phyloP scores from a whole-genome alignment of 148 eudicot species.

The Nyssa sinensis region DNA sequence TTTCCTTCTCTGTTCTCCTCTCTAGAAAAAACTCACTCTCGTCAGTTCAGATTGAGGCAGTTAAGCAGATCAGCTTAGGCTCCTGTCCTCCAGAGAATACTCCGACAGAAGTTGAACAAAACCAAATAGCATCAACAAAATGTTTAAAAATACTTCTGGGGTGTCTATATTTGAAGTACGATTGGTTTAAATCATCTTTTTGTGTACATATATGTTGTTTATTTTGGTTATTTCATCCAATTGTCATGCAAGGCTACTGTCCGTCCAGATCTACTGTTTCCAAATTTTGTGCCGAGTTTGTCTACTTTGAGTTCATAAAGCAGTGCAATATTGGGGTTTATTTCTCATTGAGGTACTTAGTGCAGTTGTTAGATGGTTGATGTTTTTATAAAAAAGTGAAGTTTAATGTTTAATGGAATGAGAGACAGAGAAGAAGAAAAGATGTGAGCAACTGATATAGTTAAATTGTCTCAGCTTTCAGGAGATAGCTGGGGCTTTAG shows the following conservation, averaged over 20 bases:
- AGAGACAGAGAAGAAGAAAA: not conserved
- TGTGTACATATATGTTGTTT: slow-evolving; percentile 13
- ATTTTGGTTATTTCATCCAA: slow-evolving; percentile 16
- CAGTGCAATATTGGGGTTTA: slow-evolving; percentile 96
- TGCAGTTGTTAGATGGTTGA: slow-evolving; percentile 15
- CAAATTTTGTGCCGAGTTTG: slow-evolving; percentile 80
- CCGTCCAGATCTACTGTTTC: slow-evolving; percentile 71
- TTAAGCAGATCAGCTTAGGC: no score
- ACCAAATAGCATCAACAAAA: no score
- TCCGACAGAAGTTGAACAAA: no score
- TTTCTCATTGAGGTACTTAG: slow-evolving; percentile 70
- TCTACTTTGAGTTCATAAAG: slow-evolving; percentile 83
- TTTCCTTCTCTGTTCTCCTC: no score
- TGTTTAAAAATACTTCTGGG: no score
- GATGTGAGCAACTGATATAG: not conserved
- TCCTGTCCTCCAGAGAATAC: no score
- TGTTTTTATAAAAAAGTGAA: no score
- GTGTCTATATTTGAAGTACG: no score
- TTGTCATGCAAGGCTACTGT: slow-evolving; percentile 70
- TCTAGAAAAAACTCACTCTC: no score
- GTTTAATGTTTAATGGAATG: no score
- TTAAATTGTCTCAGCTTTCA: slow-evolving; percentile 62
- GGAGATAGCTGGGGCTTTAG: slow-evolving; percentile 94
- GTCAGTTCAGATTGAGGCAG: no score
- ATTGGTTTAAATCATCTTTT: not conserved